Conservation (phyloP, 2,329 filamentous ascomycete species). For the Ophiocordyceps camponoti-floridani region DNA sequence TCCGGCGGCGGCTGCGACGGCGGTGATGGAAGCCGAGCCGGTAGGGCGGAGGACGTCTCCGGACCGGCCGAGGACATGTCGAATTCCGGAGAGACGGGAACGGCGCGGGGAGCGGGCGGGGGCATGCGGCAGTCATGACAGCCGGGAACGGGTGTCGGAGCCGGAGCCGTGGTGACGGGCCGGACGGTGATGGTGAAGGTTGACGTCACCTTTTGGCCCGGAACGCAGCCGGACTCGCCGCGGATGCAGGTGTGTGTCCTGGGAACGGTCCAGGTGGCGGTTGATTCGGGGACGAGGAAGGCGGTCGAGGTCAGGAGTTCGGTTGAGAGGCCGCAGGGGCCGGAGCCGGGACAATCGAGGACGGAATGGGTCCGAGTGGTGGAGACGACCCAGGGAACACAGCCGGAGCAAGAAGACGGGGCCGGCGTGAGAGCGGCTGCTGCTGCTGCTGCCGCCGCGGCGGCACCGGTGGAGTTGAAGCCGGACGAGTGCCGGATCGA, state of each 20-base stretch:
- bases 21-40: not conserved
- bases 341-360: conserved; percentile 36
- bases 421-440: not conserved
- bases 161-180: conserved; percentile 8
- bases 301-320: conserved; percentile 9
- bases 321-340: conserved; percentile 7
- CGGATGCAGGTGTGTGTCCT: conserved; percentile 10
- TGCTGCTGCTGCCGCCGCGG: too few species aligned
- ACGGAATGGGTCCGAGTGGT: conserved; percentile 36
- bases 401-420: not conserved
- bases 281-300: conserved; percentile 8
- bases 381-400: conserved; percentile 24
- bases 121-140: conserved; percentile 5
- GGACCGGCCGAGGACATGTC: too few species aligned
- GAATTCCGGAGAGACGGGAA: not conserved
- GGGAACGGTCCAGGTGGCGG: conserved; percentile 12
- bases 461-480: not conserved
- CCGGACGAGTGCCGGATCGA: not conserved
- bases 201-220: conserved; percentile 9
- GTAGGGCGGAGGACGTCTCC: not conserved
- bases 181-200: conserved; percentile 8
- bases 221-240: conserved; percentile 10
- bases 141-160: conserved; percentile 8
- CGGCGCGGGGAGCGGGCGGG: conserved; percentile 2
- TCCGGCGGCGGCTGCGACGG: too few species aligned